Evolutionary conservation across 345 rosid genomes (phyloP), one percentile per base, ranked within the genome.

Genomic region (Ricinus communis): DNA sequence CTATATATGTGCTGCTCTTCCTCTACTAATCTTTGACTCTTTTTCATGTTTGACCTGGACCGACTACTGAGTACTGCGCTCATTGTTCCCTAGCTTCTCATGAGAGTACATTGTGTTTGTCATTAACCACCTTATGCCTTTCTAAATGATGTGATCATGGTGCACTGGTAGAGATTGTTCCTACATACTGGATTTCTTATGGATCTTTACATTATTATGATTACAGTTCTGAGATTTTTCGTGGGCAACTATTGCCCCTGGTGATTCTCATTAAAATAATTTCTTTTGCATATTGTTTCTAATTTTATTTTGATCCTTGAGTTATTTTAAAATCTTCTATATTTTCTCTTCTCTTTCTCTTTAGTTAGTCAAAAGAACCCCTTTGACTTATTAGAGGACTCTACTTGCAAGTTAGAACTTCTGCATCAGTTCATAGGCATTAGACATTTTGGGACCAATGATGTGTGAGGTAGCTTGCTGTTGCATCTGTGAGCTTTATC

Each of bases 1-100:
- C n/a, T n/a, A n/a, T n/a, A n/a, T 28, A 52, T 64, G n/a, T 63
- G 69, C 16, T 72, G 66, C 65, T 50, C 28, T 27, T 54, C 59
- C 24, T 28, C 52, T 54, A 15, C n/a, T 41, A 21, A 12, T 75
- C 31, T 19, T 56, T 2, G 28, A 51, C n/a, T 1, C 28, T 33
- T 2, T 33, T 6, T 33, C 6, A 33, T 33, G 2, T 33, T 33
- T 33, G 2, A 33, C 38, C 1, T 19, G n/a, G 21, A 19, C 2
- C 0, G 16, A 52, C 5, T 7, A 52, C 22, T 52, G 16, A 52
- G 19, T 7, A 52, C 22, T 52, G 21, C 1, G 8, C 19, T 52
- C 21, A 16, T 52, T 52, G 6, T 12, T 19, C 5, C 5, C 21
- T 52, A 5, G 22, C 22, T 52, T 18, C 16, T 22, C 56, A 5